Evolutionary conservation across 208 protist genomes (phyloP).

Genomic region (Angomonas ambiguus): DNA sequence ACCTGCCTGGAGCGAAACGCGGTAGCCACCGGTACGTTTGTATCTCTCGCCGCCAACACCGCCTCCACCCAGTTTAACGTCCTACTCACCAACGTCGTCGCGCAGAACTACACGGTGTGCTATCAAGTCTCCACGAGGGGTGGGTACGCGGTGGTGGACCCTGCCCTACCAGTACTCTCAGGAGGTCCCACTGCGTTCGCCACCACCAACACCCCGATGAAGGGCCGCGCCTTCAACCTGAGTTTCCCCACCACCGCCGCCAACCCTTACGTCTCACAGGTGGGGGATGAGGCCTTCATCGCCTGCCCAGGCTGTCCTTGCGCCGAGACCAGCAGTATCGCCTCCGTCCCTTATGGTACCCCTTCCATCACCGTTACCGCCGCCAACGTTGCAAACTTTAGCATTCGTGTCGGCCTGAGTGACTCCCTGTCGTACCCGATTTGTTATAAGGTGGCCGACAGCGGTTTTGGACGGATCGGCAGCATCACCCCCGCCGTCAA

Average conservation of each 20-base stretch:
- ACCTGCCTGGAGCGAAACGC: slow-evolving; percentile 48
- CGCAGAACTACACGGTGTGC: slow-evolving; percentile 65
- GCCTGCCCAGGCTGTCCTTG: slow-evolving; percentile 71
- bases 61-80: slow-evolving; percentile 39
- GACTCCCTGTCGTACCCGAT: slow-evolving; percentile 45
- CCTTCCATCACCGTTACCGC: slow-evolving; percentile 20
- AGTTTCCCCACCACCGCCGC: slow-evolving; percentile 25
- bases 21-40: slow-evolving; percentile 36
- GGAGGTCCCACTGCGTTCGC: slow-evolving; percentile 47
- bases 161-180: slow-evolving; percentile 38
- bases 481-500: slow-evolving; percentile 32
- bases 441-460: slow-evolving; percentile 74
- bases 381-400: slow-evolving; percentile 14
- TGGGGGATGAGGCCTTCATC: slow-evolving; percentile 53
- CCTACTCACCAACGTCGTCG: slow-evolving; percentile 28
- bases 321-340: slow-evolving; percentile 37
- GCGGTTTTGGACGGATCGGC: slow-evolving; percentile 67
- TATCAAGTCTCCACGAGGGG: slow-evolving; percentile 47
- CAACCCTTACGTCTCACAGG: slow-evolving; percentile 23
- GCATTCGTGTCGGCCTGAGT: slow-evolving; percentile 65
- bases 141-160: slow-evolving; percentile 51
- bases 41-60: slow-evolving; percentile 19
- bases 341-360: slow-evolving; percentile 64
- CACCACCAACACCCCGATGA: slow-evolving; percentile 84
- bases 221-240: slow-evolving; percentile 60